phyloP scores from a whole-genome alignment of 768 basidiomycete species.

The Phanerodontia chrysosporium region DNA sequence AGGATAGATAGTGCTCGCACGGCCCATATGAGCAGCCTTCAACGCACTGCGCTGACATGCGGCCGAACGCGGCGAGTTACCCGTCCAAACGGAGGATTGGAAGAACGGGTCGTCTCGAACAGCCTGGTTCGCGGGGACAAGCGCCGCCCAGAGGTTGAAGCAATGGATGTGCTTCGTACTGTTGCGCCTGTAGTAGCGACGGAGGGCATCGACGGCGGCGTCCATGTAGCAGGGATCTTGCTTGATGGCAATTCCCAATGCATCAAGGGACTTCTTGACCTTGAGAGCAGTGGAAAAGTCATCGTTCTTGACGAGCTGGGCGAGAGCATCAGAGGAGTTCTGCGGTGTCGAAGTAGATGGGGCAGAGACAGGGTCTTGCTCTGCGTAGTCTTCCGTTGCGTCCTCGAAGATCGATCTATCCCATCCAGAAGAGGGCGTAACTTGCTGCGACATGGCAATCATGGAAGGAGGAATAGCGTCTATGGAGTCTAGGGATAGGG shows the following conservation, averaged over 20 bases:
- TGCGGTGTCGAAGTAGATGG: not conserved
- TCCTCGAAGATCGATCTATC: conserved; percentile 13
- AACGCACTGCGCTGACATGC: not conserved
- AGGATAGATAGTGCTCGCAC: not conserved
- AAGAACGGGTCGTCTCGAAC: not conserved
- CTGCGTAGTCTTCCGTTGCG: conserved; percentile 1
- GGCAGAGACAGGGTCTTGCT: not conserved
- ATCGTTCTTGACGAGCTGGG: conserved; percentile 25
- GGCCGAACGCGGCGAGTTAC: not conserved
- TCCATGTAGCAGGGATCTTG: conserved; percentile 28
- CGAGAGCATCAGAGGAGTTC: conserved; percentile 20
- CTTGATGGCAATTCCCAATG: conserved; percentile 34
- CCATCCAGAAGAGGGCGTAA: conserved; percentile 10
- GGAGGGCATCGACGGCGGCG: not conserved
- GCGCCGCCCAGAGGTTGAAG: not conserved
- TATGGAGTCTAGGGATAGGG: conserved; percentile 4
- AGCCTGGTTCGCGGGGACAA: not conserved
- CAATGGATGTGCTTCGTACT: not conserved
- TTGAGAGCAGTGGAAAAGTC: conserved; percentile 31
- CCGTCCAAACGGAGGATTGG: not conserved
- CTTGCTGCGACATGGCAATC: conserved; percentile 4
- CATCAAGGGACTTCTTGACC: conserved; percentile 37
- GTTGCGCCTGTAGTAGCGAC: not conserved
- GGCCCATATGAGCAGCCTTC: not conserved
- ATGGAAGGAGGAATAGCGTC: not conserved